These are phyloP conservation scores for Carallia brachiata DNA, from an alignment of 345 rosid genomes.

Conservation along the genomic window DNA sequence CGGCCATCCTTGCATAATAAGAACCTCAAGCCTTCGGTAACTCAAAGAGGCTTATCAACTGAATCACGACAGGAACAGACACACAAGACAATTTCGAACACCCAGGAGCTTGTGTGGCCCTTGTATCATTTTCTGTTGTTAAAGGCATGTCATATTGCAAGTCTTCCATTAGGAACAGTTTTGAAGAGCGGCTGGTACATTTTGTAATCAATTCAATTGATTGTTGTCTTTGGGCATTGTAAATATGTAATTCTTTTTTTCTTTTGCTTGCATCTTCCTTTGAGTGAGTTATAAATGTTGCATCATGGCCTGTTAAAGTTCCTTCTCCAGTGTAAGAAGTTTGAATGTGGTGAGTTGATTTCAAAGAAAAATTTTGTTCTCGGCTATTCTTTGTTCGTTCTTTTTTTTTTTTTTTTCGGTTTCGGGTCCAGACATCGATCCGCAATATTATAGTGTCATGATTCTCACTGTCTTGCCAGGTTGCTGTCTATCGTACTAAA, in stretches of 20 bases:
- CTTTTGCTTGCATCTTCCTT: background rate
- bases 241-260: constrained; percentile 6
- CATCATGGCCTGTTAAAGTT: background rate
- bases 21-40: background rate
- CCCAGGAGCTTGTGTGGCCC: too few relatives aligned
- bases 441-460: too few relatives aligned
- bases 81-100: background rate
- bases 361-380: background rate
- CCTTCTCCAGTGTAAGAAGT: background rate
- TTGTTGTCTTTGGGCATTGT: constrained; percentile 5
- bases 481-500: too few relatives aligned
- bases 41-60: constrained; percentile 2
- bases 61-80: background rate
- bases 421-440: too few relatives aligned
- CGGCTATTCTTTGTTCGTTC: background rate
- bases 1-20: constrained; percentile 18
- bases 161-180: background rate
- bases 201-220: background rate
- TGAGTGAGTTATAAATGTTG: background rate
- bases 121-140: background rate
- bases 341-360: constrained; percentile 2
- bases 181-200: background rate
- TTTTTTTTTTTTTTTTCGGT: background rate
- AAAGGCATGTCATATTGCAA: background rate
- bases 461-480: too few relatives aligned